Evolutionary conservation across 768 basidiomycete genomes (phyloP), one percentile per base, ranked within the genome.

Genomic region (Mycena epipterygia): DNA sequence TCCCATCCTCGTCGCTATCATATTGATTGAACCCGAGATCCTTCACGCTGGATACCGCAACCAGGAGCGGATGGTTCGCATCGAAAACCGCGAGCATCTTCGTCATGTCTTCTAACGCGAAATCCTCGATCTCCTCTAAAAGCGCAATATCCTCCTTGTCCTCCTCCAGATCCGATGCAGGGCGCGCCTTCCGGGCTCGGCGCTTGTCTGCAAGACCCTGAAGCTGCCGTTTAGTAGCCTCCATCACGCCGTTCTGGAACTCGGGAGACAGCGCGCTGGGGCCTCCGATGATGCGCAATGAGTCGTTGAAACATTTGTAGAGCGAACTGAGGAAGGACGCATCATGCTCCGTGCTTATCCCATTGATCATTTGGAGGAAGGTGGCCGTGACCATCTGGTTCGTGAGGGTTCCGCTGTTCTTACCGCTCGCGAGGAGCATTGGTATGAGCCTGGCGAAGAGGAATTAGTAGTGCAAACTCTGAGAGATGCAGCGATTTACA

Each of bases 91-190:
- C 70, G 61, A 94, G 75, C 80, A 92, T 84, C 84, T 89, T 91
- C 51, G 81, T 86, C 90, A 95, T 93, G 77, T 94, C 94, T 77
- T 94, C 93, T 72, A 94, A 77, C 73, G 90, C 91, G 75, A 92
- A 94, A 64, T 93, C 93, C 78, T 94, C 94, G 81, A 94, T 90
- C 84, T 95, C 93, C 79, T 95, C 93, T 42, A 93, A 76, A 61
- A 94, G 77, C 77, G 87, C 88, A 73, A 93, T 80, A 71, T 95
- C 93, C 70, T 94, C 92, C 66, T 83, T 82, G 58, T 94, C 92
- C 62, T 71, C 80, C 64, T 81, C 82, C 32, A 70, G 74, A 25
- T 76, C 78, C 53, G 72, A 70, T 16, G 77, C 74, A 17, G 79
- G 80, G 21, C 84, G 74, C 66, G 84, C 79, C 6, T 85, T 79